Conservation (phyloP, 257 asterid genomes). For the Forsythia viridissima region DNA sequence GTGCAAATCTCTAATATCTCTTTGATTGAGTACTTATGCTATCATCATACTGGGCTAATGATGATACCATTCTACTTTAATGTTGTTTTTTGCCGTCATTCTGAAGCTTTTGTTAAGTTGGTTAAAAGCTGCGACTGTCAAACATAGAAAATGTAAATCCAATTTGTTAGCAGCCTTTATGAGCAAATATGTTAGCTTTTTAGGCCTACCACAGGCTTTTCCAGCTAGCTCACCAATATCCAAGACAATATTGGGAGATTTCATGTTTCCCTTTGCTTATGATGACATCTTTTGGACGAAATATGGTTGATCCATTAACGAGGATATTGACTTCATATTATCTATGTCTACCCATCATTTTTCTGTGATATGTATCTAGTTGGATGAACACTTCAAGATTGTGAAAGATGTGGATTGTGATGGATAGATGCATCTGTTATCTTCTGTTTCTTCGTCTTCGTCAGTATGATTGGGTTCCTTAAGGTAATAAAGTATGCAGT, state of each 20-base stretch:
- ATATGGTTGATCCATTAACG: background rate
- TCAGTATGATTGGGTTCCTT: slow-evolving; percentile 56
- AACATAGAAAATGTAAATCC: background rate
- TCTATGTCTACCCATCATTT: background rate
- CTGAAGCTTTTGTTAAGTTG: background rate
- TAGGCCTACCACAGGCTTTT: background rate
- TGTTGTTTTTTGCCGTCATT: background rate
- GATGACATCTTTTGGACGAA: background rate
- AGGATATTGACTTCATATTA: background rate
- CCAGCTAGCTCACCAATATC: background rate
- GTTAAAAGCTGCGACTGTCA: background rate
- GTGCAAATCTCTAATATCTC: background rate
- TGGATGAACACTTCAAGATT: background rate
- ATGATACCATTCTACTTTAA: background rate
- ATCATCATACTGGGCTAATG: background rate
- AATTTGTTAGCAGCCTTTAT: background rate
- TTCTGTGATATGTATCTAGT: background rate
- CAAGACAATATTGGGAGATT: background rate
- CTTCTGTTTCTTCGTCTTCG: background rate
- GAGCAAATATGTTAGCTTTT: background rate
- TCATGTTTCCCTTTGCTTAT: background rate
- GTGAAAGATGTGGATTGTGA: background rate
- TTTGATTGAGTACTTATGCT: background rate
- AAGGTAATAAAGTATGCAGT: slow-evolving; percentile 67
- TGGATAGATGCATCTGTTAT: background rate